Base-by-base conservation (phyloP, 2,329 filamentous ascomycete genomes). In the Xylariaceae sp. region DNA sequence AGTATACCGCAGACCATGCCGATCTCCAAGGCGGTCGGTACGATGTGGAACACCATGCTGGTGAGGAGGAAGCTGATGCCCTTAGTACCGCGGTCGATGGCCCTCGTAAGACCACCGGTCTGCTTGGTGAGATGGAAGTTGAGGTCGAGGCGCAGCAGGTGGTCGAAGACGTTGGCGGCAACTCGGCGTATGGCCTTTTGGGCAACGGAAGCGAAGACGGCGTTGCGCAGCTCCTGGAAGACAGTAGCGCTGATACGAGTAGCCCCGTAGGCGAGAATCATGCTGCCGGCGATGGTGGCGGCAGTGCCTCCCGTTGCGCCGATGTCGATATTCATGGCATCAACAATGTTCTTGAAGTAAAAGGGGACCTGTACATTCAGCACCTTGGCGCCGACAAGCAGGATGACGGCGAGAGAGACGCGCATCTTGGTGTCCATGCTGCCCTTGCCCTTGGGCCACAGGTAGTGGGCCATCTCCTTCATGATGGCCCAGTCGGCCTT, bases 401-500 rank as follows among this genome's bases (percentile, higher is more conserved):
- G 74, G 7, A 80, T 83, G 3, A 99, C 80, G n/a, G 93, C 91
- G 44, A 96, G 74, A 11, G 88, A 83, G 33, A 99, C 94, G 57
- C 94, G 86, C 57, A 92, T 74, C 68, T 95, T 90, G 3, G 91
- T 95, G 50, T 86, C 86, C 64, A 89, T 71, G 66, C 88, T 72
- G 65, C 88, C 89, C 16, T 51, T 51, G 69, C 92, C 85, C 75
- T 94, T 96, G 18, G 94, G 94, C 94, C 94, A 99, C 18, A 99
- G 76, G 71, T 99, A 99, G 56, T 86, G 86, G 54, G 88, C 86
- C 93, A 99, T 97, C 70, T 99, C 93, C 73, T 89, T 95, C 79
- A 99, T 94, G 61, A 99, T 99, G 44, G 92, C 92, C 93, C 93
- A 97, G 67, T 99, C 94, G 9, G 92, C 93, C 73, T 92, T 95